Percentiles rank a stretch among this genome's conserved stretches.
Conservation (phyloP, 2,329 filamentous ascomycete genomes). For the Apiospora saccharicola region DNA sequence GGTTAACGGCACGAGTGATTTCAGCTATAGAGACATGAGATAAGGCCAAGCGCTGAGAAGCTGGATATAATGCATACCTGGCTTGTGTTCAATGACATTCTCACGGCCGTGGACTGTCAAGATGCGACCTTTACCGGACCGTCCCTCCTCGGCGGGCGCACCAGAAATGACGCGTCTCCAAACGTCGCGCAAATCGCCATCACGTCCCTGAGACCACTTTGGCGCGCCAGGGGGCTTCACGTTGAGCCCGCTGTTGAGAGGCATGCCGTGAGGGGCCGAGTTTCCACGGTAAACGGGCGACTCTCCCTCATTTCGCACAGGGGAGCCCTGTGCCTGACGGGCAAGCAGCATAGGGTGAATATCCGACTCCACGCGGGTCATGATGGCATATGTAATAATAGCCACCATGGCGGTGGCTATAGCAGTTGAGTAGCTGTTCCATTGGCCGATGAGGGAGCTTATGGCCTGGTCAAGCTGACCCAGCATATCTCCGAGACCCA, state of each 20-base stretch:
- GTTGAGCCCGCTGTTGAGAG: constrained; percentile 77
- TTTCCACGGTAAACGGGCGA: constrained; percentile 87
- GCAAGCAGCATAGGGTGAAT: constrained; percentile 90
- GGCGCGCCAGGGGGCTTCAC: constrained; percentile 82
- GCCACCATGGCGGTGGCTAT: constrained; percentile 72
- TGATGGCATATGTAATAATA: constrained; percentile 74
- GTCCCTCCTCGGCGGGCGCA: constrained; percentile 67
- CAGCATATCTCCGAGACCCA: constrained; percentile 60
- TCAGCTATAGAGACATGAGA: constrained; percentile 58
- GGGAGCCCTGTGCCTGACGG: constrained; percentile 79
- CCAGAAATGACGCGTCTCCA: constrained; percentile 80
- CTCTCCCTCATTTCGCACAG: constrained; percentile 83
- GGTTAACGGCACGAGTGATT: constrained; percentile 84
- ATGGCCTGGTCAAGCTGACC: constrained; percentile 76
- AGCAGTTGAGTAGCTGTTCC: constrained; percentile 81
- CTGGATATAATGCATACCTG: constrained; percentile 52
- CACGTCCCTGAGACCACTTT: constrained; percentile 82
- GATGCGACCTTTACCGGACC: constrained; percentile 72
- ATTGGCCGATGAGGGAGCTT: constrained; percentile 74
- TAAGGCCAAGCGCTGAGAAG: constrained; percentile 14
- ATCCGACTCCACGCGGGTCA: constrained; percentile 81
- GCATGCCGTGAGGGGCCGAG: constrained; percentile 84
- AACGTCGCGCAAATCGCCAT: constrained; percentile 90
- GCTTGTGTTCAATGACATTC: constrained; percentile 74
- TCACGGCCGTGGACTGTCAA: constrained; percentile 81